A percentile compares a stretch with the other conserved stretches of the same genome.
Conservation (phyloP, 1,284 basidiomycete genomes). For the Boletus smithii region DNA sequence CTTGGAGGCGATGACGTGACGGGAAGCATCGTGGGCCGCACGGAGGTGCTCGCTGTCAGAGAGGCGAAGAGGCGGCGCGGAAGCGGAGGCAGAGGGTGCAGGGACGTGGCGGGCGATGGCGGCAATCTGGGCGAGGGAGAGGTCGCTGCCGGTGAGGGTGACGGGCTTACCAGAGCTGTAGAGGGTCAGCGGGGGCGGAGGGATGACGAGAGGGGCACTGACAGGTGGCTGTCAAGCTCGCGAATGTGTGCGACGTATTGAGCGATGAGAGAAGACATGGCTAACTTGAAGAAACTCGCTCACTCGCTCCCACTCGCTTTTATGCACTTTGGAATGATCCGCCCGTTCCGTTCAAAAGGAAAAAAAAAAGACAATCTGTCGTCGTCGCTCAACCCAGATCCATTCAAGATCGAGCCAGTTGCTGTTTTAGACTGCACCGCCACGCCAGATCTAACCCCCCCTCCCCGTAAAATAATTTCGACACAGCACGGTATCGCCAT, state of each 20-base stretch:
- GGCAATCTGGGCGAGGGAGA: slow-evolving; percentile 72
- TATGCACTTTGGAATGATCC: slow-evolving; percentile 5
- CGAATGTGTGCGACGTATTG: slow-evolving; percentile 49
- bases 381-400: not conserved
- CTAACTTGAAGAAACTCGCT: not conserved
- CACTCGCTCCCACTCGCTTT: slow-evolving; percentile 4
- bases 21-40: slow-evolving; percentile 54
- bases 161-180: slow-evolving; percentile 58
- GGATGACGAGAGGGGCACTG: slow-evolving; percentile 17
- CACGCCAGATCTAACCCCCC: too few species aligned
- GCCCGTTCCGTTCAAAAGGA: not conserved
- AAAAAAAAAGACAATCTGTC: slow-evolving; percentile 4
- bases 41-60: slow-evolving; percentile 47
- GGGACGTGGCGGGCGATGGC: slow-evolving; percentile 66
- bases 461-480: too few species aligned
- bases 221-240: slow-evolving; percentile 57
- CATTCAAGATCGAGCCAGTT: slow-evolving; percentile 1
- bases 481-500: too few species aligned
- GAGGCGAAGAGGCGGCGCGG: slow-evolving; percentile 43
- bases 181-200: slow-evolving; percentile 5
- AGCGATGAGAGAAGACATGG: slow-evolving; percentile 38
- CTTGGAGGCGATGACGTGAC: slow-evolving; percentile 61
- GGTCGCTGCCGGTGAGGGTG: slow-evolving; percentile 61
- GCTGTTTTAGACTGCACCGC: too few species aligned
- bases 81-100: not conserved